These are phyloP conservation scores for Fermentozyma sake DNA, from an alignment of 1,139 yeast species.

Conservation along the genomic window DNA sequence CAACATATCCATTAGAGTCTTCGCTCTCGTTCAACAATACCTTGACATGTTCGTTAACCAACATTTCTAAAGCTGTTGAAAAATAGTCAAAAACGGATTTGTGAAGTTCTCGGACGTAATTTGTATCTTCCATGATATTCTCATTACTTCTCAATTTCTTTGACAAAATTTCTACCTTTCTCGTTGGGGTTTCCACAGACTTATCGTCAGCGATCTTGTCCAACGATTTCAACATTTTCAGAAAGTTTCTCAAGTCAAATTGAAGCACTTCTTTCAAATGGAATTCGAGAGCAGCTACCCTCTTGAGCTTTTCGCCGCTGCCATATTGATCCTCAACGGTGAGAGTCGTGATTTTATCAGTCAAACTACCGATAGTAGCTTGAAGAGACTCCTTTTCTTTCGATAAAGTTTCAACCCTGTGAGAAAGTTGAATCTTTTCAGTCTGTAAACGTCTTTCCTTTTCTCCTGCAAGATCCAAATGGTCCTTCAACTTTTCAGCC, in stretches of 20 bases:
- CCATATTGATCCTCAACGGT: constrained; percentile 14
- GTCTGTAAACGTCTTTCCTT: constrained; percentile 46
- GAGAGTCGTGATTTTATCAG: constrained; percentile 24
- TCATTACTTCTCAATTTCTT: constrained; percentile 14
- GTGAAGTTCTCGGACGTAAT: constrained; percentile 40
- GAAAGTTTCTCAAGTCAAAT: constrained; percentile 35
- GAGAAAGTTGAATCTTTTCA: constrained; percentile 44
- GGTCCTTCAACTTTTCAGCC: constrained; percentile 31
- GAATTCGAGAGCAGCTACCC: constrained; percentile 24
- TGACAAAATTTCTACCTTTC: constrained; percentile 41
- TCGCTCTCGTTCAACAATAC: constrained; percentile 33
- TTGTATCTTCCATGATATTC: constrained; percentile 21
- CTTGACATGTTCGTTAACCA: constrained; percentile 53
- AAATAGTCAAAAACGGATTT: constrained; percentile 55
- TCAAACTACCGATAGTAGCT: constrained; percentile 26
- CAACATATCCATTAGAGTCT: constrained; percentile 19
- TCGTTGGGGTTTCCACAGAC: constrained; percentile 54
- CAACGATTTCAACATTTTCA: constrained; percentile 43
- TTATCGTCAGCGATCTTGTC: constrained; percentile 54
- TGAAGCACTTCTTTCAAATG: constrained; percentile 37
- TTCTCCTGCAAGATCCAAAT: constrained; percentile 40
- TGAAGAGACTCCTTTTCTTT: constrained; percentile 35
- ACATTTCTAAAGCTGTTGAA: constrained; percentile 53
- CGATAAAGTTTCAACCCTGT: constrained; percentile 34
- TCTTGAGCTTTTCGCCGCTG: constrained; percentile 13